Evolutionary conservation across 306 rosid species (phyloP).

Genomic region (Argentina anserina): DNA sequence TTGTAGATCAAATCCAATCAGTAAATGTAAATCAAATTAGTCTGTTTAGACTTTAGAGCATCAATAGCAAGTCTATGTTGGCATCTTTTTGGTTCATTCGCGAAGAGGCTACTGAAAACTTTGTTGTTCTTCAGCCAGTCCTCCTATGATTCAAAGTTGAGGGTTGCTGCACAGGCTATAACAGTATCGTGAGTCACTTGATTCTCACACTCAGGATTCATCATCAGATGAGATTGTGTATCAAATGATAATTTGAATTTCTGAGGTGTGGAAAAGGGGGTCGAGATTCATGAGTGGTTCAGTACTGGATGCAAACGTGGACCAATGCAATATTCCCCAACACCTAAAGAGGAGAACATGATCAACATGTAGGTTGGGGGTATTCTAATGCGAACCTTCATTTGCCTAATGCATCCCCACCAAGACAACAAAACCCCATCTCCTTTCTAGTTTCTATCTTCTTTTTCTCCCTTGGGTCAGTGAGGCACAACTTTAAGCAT

Average conservation of each 20-base stretch:
- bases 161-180: not conserved
- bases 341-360: not conserved
- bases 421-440: not conserved
- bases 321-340: not conserved
- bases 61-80: not conserved
- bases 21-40: slow-evolving; percentile 17
- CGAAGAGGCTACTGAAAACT: not conserved
- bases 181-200: not conserved
- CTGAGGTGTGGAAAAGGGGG: not conserved
- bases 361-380: not conserved
- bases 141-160: not conserved
- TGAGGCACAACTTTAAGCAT: slow-evolving; percentile 4
- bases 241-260: not conserved
- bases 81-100: not conserved
- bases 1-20: not conserved
- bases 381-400: not conserved
- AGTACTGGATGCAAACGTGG: not conserved
- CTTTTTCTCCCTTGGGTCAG: not conserved
- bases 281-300: not conserved
- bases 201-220: not conserved
- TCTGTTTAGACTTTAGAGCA: slow-evolving; percentile 2
- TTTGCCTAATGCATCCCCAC: not conserved
- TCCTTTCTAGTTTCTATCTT: not conserved
- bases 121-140: not conserved
- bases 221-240: not conserved